phyloP scores from a whole-genome alignment of 2,329 filamentous ascomycete species.

The Zymoseptoria ardabiliae region DNA sequence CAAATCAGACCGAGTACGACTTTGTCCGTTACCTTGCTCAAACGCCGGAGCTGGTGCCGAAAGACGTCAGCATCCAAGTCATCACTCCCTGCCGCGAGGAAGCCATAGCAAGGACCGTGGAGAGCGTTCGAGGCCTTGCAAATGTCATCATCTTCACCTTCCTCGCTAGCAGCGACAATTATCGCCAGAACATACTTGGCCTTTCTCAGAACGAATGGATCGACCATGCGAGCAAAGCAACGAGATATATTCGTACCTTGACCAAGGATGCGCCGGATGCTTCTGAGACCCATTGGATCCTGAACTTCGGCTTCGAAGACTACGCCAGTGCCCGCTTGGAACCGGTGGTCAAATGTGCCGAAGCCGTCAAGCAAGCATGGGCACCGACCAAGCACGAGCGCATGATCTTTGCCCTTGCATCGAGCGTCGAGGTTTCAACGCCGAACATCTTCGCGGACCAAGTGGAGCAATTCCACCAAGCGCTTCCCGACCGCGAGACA shows the following conservation, averaged over 20 bases:
- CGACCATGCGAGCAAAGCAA: not conserved
- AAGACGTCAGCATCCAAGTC: not conserved
- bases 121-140: not conserved
- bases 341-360: not conserved
- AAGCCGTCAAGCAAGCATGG: not conserved
- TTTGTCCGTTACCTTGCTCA: constrained; percentile 1
- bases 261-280: not conserved
- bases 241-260: not conserved
- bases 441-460: not conserved
- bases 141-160: constrained; percentile 1
- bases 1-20: not conserved
- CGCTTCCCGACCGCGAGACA: not conserved
- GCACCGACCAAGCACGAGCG: not conserved
- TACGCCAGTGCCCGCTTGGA: not conserved
- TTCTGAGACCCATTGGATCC: not conserved
- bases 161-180: not conserved
- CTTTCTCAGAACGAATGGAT: not conserved
- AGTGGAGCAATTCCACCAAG: not conserved
- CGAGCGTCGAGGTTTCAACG: not conserved
- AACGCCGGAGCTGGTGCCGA: not conserved
- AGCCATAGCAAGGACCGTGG: not conserved
- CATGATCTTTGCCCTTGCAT: not conserved
- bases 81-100: not conserved
- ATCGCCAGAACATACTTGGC: not conserved
- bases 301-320: not conserved